Conservation (phyloP, 805 yeast species). For the Zygoascus biomembranicola region DNA sequence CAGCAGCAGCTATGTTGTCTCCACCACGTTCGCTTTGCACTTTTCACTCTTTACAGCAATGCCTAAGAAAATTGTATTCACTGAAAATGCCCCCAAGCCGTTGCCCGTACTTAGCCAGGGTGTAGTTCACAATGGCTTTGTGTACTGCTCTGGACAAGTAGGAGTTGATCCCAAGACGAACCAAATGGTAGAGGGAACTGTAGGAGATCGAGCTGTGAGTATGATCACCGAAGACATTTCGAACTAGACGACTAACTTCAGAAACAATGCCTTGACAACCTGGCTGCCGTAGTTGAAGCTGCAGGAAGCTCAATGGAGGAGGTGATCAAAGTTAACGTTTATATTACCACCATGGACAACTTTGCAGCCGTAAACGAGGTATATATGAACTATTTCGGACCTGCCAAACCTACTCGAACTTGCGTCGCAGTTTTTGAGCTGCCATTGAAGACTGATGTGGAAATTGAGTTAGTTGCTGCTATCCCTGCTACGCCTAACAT, state of each 20-base stretch:
- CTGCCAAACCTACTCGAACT: slow-evolving; percentile 76
- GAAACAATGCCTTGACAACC: slow-evolving; percentile 32
- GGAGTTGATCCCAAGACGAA: slow-evolving; percentile 19
- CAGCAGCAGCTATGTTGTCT: no score
- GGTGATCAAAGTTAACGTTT: slow-evolving; percentile 79
- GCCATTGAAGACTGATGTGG: slow-evolving; percentile 81
- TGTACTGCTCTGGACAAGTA: slow-evolving; percentile 78
- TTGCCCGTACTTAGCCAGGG: slow-evolving; percentile 90
- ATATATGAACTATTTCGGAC: slow-evolving; percentile 42
- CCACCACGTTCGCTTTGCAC: no score
- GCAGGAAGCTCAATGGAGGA: slow-evolving; percentile 76
- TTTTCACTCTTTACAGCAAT: slow-evolving; percentile 4
- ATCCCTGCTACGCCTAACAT: neutral
- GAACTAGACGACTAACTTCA: neutral
- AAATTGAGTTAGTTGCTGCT: slow-evolving; percentile 82
- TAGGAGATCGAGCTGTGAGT: slow-evolving; percentile 13
- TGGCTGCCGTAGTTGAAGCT: slow-evolving; percentile 61
- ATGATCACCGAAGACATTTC: neutral
- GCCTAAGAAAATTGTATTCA: slow-evolving; percentile 36
- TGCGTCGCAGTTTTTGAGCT: slow-evolving; percentile 91
- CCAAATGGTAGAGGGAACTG: slow-evolving; percentile 39
- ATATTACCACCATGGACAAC: slow-evolving; percentile 81
- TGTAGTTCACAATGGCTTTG: slow-evolving; percentile 59
- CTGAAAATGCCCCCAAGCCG: slow-evolving; percentile 77
- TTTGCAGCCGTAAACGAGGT: slow-evolving; percentile 82